Evolutionary conservation across 805 yeast species (phyloP).

Genomic region (Hanseniaspora hatyaiensis): DNA sequence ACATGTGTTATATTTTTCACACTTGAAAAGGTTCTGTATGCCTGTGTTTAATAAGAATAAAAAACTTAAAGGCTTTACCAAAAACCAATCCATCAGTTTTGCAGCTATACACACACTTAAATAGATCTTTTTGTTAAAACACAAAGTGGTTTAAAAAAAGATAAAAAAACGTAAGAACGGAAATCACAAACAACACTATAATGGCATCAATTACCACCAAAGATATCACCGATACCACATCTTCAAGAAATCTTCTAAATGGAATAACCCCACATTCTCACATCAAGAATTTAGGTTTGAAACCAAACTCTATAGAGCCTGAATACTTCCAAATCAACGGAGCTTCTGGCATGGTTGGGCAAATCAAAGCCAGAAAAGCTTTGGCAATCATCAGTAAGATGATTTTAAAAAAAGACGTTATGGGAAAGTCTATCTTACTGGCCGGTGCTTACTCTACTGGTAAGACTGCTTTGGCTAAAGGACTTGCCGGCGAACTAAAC

Average conservation of each 20-base stretch:
- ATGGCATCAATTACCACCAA: conserved; percentile 11
- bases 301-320: conserved; percentile 69
- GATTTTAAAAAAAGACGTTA: conserved; percentile 88
- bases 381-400: conserved; percentile 88
- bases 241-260: conserved; percentile 50
- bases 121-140: no score
- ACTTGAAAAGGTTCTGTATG: no score
- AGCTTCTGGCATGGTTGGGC: conserved; percentile 96
- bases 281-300: conserved; percentile 92
- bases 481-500: conserved; percentile 61
- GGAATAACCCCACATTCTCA: conserved; percentile 97
- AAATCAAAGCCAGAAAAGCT: conserved; percentile 84
- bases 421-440: conserved; percentile 87
- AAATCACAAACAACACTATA: no score
- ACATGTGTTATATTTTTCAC: no score
- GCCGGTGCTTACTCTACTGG: conserved; percentile 99
- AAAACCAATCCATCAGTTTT: no score
- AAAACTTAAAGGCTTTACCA: no score
- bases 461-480: conserved; percentile 96
- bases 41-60: no score
- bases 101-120: no score
- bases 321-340: conserved; percentile 36
- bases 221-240: conserved; percentile 21
- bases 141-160: no score
- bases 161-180: no score